Evolutionary conservation across 441 rosid species (phyloP).

Genomic region (Erysimum cheiri): DNA sequence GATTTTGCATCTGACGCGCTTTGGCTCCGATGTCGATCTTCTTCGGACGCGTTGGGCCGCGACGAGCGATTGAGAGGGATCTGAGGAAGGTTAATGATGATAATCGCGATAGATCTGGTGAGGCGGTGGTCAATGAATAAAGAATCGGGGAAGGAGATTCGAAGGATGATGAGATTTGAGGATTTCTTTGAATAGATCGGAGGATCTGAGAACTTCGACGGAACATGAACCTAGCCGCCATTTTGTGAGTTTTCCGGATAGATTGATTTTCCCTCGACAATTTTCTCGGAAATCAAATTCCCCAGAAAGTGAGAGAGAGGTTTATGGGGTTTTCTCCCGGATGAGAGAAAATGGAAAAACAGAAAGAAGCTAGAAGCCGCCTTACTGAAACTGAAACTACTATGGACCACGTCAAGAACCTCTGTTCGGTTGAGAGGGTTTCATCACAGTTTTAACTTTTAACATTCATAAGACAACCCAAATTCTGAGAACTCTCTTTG

Average conservation of each 20-base stretch:
- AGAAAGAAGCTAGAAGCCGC: constrained; percentile 7
- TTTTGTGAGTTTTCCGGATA: constrained; percentile 30
- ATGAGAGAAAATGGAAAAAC: neutral
- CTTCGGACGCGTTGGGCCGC: constrained; percentile 63
- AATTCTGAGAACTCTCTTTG: neutral
- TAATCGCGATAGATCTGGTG: constrained; percentile 36
- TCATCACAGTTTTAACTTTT: neutral
- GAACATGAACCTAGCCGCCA: constrained; percentile 63
- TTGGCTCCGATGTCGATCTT: constrained; percentile 76
- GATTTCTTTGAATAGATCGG: constrained; percentile 41
- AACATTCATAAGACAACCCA: too few relatives aligned
- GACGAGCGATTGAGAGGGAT: constrained; percentile 66
- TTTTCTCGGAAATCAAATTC: constrained; percentile 22
- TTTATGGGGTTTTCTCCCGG: constrained; percentile 34
- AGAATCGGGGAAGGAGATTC: constrained; percentile 40
- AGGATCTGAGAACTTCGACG: constrained; percentile 62
- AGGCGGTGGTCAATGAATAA: constrained; percentile 45
- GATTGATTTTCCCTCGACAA: constrained; percentile 6
- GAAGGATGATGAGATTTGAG: constrained; percentile 34
- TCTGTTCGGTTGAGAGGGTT: neutral
- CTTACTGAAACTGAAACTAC: neutral
- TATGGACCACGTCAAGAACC: constrained; percentile 24
- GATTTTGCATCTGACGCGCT: constrained; percentile 88
- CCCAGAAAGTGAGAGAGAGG: constrained; percentile 39
- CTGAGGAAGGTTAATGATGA: constrained; percentile 49